Base-by-base conservation (phyloP, 2,329 filamentous ascomycete species). In the Clarireedia monteithiana region DNA sequence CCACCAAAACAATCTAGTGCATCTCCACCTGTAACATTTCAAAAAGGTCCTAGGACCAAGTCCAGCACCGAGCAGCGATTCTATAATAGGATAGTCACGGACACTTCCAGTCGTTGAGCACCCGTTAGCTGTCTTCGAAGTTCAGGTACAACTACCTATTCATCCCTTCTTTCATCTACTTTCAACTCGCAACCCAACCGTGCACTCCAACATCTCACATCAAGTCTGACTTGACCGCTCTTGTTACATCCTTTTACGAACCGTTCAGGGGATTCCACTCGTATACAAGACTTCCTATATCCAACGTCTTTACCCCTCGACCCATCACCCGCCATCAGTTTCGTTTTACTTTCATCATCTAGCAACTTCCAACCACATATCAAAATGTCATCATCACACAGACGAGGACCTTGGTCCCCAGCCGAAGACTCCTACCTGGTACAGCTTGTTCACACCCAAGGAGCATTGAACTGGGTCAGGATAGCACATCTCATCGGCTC, bases 381-480 rank as follows among this genome's bases (percentile, higher is more conserved):
- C 40, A 54, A 30, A 48, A 69, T 69, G 67, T 56, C 67, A 40
- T 57, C 66, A 38, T 66, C 66, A 52, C 83, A 86, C 68, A 83
- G 85, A 69, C 82, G 89, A 73, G 90, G 90, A 57, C 89, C 90
- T 57, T 95, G 90, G 90, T 87, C 89, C 60, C 83, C 85, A 64
- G 77, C 79, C 51, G 90, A 95, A 72, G 90, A 95, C 69, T 73
- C 77, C 50, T 77, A 80, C 59, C 79, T 95, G 24, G 77, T 90
- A 62, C 77, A 81, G 58, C 80, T 92, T 24, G 87, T 95, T 59
- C 77, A 80, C 48, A 77, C 78, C 51, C 83, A 89, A 71, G 88
- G 89, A 34, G 80, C 88, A 34, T 80, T 88, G 69, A 94, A 96
- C 78, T 97, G 92, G 92, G 90, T 96, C 14, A 81, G 84, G 62